Base-by-base conservation (phyloP, 2,329 filamentous ascomycete species). In the Tricladium varicosporioides region DNA sequence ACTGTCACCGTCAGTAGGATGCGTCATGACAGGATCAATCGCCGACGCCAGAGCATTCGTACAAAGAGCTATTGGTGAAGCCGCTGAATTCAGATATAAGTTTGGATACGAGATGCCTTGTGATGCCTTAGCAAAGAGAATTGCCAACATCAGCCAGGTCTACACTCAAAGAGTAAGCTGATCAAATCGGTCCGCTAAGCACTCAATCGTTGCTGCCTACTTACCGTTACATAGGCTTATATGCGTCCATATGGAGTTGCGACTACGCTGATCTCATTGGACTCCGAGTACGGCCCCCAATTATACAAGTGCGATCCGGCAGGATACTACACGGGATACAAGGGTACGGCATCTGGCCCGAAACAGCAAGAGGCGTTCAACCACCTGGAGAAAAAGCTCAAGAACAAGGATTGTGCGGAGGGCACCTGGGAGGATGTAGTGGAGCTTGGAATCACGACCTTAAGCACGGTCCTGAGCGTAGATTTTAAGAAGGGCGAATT, bases 401-500 rank as follows among this genome's bases (percentile, higher is more conserved):
- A 97, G 81, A 97, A 96, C 86, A 97, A 97, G 86, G 92, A 97
- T 70, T 81, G 83, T 69, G 94, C 93, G 36, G 89, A 94, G 57
- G 94, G 94, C 60, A 87, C 80, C 71, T 99, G 94, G 94, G 91
- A 96, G 75, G 94, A 99, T 60, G 94, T 99, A 49, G 93, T 99
- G 50, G 94, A 99, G 80, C 82, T 97, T 69, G 94, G 91, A 58
- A 99, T 99, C 74, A 90, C 91, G 46, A 93, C 94, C 5, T 79
- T 99, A 74, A 96, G 92, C 83, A 96, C 90, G 36, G 92, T 99
- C 59, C 82, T 99, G 63, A 97, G 93, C 76, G 96, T 97, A 75
- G 94, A 99, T 75, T 99, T 99, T 82, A 99, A 99, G 85, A 97
- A 97, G 82, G 89, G 89, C 68, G 94, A 99, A 80, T 87, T 99